Percentiles rank a stretch among this genome's conserved stretches.
phyloP scores from a whole-genome alignment of 345 rosid species.

The Pelargonium nanum region DNA sequence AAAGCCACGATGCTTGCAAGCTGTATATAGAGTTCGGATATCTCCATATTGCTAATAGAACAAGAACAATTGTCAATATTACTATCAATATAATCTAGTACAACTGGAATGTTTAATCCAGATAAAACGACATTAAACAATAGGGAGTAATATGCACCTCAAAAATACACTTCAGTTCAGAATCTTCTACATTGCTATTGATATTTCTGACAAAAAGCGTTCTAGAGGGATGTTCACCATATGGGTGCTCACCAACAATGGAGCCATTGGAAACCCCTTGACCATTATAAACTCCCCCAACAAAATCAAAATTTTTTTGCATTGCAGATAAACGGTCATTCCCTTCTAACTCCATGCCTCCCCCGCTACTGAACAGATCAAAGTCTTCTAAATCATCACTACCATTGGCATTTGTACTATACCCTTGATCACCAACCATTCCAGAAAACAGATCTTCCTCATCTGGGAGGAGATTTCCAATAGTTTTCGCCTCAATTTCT shows the following conservation, averaged over 20 bases:
- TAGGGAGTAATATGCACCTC: conserved; percentile 45
- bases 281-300: conserved; percentile 24
- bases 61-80: conserved; percentile 10
- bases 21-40: conserved; percentile 53
- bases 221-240: conserved; percentile 67
- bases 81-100: conserved; percentile 4
- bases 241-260: conserved; percentile 43
- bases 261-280: conserved; percentile 26
- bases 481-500: conserved; percentile 82
- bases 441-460: conserved; percentile 62
- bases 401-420: conserved; percentile 12
- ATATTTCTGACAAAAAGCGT: conserved; percentile 80
- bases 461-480: conserved; percentile 57
- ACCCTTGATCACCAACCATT: conserved; percentile 33
- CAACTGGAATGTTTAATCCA: conserved; percentile 10
- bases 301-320: conserved; percentile 24
- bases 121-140: conserved; percentile 4
- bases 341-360: conserved; percentile 61
- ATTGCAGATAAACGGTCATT: conserved; percentile 20
- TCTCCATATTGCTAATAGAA: conserved; percentile 76
- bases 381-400: conserved; percentile 48
- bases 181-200: conserved; percentile 60
- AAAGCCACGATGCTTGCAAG: conserved; percentile 79
- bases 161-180: conserved; percentile 67
- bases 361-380: conserved; percentile 54